Percentiles rank a stretch among this genome's conserved stretches.
phyloP scores from a whole-genome alignment of 805 yeast genomes.

The Lipomyces anomalus region DNA sequence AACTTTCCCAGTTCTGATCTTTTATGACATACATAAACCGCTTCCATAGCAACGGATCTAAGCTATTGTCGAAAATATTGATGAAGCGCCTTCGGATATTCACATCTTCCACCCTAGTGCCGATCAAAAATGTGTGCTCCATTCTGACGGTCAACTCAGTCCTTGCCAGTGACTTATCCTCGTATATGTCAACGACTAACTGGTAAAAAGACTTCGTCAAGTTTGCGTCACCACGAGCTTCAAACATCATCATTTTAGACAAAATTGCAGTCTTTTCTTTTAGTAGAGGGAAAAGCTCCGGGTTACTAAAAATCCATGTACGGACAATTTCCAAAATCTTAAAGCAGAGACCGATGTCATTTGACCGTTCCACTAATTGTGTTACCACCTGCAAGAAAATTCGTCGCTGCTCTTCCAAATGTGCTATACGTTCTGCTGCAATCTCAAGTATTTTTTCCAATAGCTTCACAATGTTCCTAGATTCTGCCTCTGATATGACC shows the following conservation, averaged over 20 bases:
- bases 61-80: slow-evolving; percentile 68
- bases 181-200: slow-evolving; percentile 81
- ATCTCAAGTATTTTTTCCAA: slow-evolving; percentile 71
- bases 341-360: slow-evolving; percentile 66
- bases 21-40: slow-evolving; percentile 80
- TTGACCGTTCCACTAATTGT: slow-evolving; percentile 81
- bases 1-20: slow-evolving; percentile 95
- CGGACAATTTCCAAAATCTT: slow-evolving; percentile 74
- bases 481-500: slow-evolving; percentile 54
- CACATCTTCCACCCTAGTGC: slow-evolving; percentile 78
- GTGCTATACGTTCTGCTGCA: slow-evolving; percentile 72
- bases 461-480: slow-evolving; percentile 69
- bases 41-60: slow-evolving; percentile 72
- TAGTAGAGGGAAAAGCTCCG: slow-evolving; percentile 84
- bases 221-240: slow-evolving; percentile 76
- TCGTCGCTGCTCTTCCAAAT: slow-evolving; percentile 90
- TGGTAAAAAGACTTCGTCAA: slow-evolving; percentile 73
- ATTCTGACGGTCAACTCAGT: slow-evolving; percentile 88
- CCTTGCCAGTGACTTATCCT: slow-evolving; percentile 66
- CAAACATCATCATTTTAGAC: slow-evolving; percentile 90
- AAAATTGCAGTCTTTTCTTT: slow-evolving; percentile 94
- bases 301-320: slow-evolving; percentile 80
- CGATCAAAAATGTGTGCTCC: slow-evolving; percentile 95
- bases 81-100: slow-evolving; percentile 69
- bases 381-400: slow-evolving; percentile 81